Evolutionary conservation across 192 early-diverging fungal genomes (phyloP).

Genomic region (Podila epicladia): DNA sequence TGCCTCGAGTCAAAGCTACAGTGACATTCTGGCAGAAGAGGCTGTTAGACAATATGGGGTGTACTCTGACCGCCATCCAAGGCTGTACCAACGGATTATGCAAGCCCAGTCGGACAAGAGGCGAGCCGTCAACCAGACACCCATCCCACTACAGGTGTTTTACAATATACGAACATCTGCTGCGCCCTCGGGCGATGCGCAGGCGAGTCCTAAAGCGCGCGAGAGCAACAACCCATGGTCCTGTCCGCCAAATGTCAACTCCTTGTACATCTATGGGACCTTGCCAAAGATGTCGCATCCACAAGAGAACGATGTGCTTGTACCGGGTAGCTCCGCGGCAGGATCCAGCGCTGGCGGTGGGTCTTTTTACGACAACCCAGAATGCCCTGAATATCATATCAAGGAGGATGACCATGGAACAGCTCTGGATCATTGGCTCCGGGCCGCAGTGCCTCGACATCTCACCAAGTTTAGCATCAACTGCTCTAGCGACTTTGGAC

Average conservation of each 20-base stretch:
- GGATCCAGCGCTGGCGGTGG: constrained; percentile 5
- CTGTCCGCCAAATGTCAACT: constrained; percentile 17
- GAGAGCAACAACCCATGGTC: constrained; percentile 18
- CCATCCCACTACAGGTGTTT: constrained; percentile 15
- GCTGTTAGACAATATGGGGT: constrained; percentile 12
- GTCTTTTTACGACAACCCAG: neutral
- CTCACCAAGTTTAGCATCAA: constrained; percentile 15
- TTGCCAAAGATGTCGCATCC: constrained; percentile 3
- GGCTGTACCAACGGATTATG: constrained; percentile 1
- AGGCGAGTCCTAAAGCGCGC: neutral
- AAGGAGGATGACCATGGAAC: constrained; percentile 4
- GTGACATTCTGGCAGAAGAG: neutral
- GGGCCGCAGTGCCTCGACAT: constrained; percentile 4
- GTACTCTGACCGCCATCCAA: constrained; percentile 10
- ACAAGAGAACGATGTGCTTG: constrained; percentile 9
- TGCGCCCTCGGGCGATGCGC: neutral
- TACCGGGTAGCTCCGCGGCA: constrained; percentile 3
- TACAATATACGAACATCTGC: neutral
- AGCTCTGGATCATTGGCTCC: constrained; percentile 29
- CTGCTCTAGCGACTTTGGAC: constrained; percentile 18
- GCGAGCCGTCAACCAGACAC: constrained; percentile 17
- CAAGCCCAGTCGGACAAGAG: constrained; percentile 13
- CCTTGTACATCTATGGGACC: constrained; percentile 11
- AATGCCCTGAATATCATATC: neutral
- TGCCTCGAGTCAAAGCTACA: neutral